phyloP scores from a whole-genome alignment of 345 rosid species.

The Populus deltoides region DNA sequence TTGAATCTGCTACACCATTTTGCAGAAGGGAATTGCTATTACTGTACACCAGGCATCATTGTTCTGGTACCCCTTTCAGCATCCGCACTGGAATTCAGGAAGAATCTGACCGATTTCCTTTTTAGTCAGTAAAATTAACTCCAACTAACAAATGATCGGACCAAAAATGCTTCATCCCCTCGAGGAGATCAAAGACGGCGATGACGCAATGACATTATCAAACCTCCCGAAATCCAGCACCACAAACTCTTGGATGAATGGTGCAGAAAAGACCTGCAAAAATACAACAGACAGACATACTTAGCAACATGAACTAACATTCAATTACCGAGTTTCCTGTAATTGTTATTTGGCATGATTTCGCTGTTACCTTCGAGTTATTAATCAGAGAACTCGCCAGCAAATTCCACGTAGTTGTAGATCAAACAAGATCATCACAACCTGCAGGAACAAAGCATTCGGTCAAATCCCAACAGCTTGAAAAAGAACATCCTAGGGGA shows the following conservation, averaged over 20 bases:
- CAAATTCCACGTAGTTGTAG: not conserved
- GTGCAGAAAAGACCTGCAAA: not conserved
- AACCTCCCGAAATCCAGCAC: not conserved
- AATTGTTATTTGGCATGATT: not conserved
- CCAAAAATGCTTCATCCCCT: constrained; percentile 58
- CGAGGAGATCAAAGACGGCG: not conserved
- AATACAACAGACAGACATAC: not conserved
- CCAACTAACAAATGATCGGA: constrained; percentile 24
- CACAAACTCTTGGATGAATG: not conserved
- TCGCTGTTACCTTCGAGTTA: not conserved
- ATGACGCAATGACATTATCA: not conserved
- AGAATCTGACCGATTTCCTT: not conserved
- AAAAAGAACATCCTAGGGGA: not conserved
- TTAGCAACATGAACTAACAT: not conserved
- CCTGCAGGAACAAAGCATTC: not conserved
- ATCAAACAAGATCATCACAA: not conserved
- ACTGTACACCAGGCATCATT: too few species aligned
- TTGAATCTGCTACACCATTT: not conserved
- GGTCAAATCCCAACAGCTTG: not conserved
- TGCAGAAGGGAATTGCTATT: not conserved
- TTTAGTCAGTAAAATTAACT: not conserved
- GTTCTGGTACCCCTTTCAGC: not conserved
- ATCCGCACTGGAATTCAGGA: not conserved
- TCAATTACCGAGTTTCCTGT: not conserved
- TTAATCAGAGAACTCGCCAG: not conserved